Evolutionary conservation across 345 rosid genomes (phyloP).

Genomic region (Cardamine resedifolia): DNA sequence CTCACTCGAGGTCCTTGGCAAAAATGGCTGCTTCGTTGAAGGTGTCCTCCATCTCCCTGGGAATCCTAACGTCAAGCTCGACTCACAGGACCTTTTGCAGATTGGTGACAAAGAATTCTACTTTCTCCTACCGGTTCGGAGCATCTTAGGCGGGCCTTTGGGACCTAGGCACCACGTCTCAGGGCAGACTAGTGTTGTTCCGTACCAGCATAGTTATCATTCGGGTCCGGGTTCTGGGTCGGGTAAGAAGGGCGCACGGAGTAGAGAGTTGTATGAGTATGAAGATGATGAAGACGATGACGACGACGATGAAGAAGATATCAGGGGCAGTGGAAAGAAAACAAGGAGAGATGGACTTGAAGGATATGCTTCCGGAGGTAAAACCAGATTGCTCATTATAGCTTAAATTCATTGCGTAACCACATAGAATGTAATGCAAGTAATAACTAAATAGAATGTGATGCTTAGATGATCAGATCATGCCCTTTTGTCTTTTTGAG

Average conservation of each 20-base stretch:
- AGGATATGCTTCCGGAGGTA: constrained; percentile 62
- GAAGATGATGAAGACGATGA: constrained; percentile 46
- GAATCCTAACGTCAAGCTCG: constrained; percentile 86
- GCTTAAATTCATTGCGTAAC: neutral
- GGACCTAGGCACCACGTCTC: constrained; percentile 66
- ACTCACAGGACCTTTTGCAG: constrained; percentile 90
- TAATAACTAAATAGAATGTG: no score
- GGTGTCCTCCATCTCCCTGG: constrained; percentile 98
- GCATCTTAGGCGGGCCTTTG: constrained; percentile 72
- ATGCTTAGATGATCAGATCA: neutral
- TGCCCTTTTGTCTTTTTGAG: neutral
- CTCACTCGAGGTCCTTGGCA: constrained; percentile 96
- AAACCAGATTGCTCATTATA: constrained; percentile 34
- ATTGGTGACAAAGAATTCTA: constrained; percentile 96
- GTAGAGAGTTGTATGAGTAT: constrained; percentile 61
- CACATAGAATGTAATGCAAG: no score
- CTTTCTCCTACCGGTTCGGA: constrained; percentile 82
- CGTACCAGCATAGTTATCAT: constrained; percentile 50
- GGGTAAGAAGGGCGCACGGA: constrained; percentile 61
- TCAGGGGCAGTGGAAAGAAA: constrained; percentile 70
- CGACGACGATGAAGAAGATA: constrained; percentile 48
- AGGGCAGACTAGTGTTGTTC: constrained; percentile 36
- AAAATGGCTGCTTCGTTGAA: constrained; percentile 94
- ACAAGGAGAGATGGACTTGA: constrained; percentile 69
- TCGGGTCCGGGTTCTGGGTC: constrained; percentile 44